Conservation (phyloP, 2,329 filamentous ascomycete species). For the Ophiostoma himal-ulmi region DNA sequence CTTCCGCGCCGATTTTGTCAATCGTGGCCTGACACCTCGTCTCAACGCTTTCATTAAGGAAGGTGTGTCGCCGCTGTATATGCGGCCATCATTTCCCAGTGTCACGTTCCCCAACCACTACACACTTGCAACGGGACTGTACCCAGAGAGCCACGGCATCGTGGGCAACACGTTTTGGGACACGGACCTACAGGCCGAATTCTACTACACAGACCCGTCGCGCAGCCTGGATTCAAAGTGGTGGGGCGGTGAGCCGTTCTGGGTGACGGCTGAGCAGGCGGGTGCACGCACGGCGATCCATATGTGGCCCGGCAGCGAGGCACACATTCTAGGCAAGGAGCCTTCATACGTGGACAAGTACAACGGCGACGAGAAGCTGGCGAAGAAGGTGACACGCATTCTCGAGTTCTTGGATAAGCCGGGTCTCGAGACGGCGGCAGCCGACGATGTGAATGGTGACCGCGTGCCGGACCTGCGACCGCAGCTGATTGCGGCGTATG, state of each 20-base stretch:
- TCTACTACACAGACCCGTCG: slow-evolving; percentile 75
- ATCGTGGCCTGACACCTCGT: slow-evolving; percentile 74
- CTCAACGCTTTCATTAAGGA: slow-evolving; percentile 71
- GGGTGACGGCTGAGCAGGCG: slow-evolving; percentile 84
- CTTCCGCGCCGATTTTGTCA: slow-evolving; percentile 89
- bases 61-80: slow-evolving; percentile 85
- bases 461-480: slow-evolving; percentile 55
- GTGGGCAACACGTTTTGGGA: slow-evolving; percentile 97
- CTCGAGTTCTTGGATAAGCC: slow-evolving; percentile 80
- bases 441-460: slow-evolving; percentile 35
- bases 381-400: slow-evolving; percentile 71
- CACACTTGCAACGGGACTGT: slow-evolving; percentile 83
- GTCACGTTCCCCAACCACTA: slow-evolving; percentile 98
- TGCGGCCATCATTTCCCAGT: slow-evolving; percentile 90
- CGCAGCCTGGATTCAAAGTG: slow-evolving; percentile 78
- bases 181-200: slow-evolving; percentile 66
- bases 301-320: slow-evolving; percentile 98
- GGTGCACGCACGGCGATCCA: slow-evolving; percentile 77
- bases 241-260: slow-evolving; percentile 93
- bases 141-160: slow-evolving; percentile 87
- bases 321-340: slow-evolving; percentile 67
- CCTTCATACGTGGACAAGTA: slow-evolving; percentile 79
- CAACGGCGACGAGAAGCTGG: slow-evolving; percentile 68
- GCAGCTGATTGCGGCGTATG: slow-evolving; percentile 89
- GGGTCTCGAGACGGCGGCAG: slow-evolving; percentile 55